These are phyloP conservation scores for Phytophthora crassamura DNA, from an alignment of 352 stramenopile genomes.

Conservation along the genomic window DNA sequence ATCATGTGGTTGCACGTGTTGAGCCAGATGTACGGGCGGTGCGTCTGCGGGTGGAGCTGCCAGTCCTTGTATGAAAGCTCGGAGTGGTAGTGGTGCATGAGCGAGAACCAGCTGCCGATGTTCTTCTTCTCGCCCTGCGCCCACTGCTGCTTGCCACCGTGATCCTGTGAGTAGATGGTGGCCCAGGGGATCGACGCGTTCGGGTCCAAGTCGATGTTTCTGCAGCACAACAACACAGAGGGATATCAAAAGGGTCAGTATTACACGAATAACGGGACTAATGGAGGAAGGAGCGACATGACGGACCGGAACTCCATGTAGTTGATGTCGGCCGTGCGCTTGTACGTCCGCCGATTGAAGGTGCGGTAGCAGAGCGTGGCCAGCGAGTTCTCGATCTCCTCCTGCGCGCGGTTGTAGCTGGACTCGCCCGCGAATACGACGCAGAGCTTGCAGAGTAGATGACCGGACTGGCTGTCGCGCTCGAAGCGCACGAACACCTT, in stretches of 20 bases:
- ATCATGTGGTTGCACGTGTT: constrained; percentile 94
- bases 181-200: constrained; percentile 53
- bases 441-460: constrained; percentile 80
- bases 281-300: neutral
- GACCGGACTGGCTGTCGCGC: constrained; percentile 52
- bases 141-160: constrained; percentile 83
- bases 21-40: constrained; percentile 81
- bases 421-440: constrained; percentile 85
- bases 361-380: constrained; percentile 85
- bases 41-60: constrained; percentile 43
- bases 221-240: constrained; percentile 19
- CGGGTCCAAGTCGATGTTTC: constrained; percentile 68
- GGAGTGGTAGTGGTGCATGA: constrained; percentile 88
- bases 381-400: constrained; percentile 76
- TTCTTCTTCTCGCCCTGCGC: constrained; percentile 85
- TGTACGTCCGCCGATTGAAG: constrained; percentile 88
- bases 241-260: neutral
- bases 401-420: constrained; percentile 82
- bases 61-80: constrained; percentile 63
- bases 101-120: constrained; percentile 87
- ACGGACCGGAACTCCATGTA: constrained; percentile 85
- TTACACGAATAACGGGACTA: neutral
- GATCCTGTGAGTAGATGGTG: constrained; percentile 75
- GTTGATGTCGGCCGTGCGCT: constrained; percentile 90
- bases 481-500: constrained; percentile 88